A percentile compares a stretch with the other conserved stretches of the same genome.
Conservation (phyloP, 768 basidiomycete genomes). For the Botryobasidium botryosum region DNA sequence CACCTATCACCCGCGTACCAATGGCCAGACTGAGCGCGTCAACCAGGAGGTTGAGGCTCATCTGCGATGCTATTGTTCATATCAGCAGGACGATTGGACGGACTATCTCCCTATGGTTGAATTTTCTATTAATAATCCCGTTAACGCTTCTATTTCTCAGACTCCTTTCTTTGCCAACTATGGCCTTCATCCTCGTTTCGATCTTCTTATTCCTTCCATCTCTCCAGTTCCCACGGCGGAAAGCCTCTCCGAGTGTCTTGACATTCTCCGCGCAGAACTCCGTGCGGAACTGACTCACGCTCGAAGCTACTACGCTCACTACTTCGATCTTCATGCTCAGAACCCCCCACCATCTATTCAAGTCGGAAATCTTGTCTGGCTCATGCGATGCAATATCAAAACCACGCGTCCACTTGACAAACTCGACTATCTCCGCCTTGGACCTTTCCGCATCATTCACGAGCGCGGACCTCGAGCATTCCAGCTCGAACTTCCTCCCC, state of each 20-base stretch:
- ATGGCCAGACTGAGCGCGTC: constrained; percentile 20
- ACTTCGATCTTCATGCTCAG: background rate
- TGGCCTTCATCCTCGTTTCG: constrained; percentile 16
- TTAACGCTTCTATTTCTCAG: constrained; percentile 20
- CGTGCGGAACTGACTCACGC: constrained; percentile 1
- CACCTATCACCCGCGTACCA: constrained; percentile 13
- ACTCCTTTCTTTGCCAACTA: constrained; percentile 26
- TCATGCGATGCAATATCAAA: constrained; percentile 7
- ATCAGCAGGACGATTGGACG: constrained; percentile 30
- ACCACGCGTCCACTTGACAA: constrained; percentile 9
- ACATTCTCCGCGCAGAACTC: background rate
- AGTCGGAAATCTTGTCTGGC: constrained; percentile 7
- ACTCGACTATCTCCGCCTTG: constrained; percentile 4
- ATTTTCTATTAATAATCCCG: constrained; percentile 26
- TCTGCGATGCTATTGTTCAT: constrained; percentile 22
- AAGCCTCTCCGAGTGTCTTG: background rate
- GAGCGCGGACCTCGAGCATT: background rate
- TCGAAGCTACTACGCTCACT: background rate
- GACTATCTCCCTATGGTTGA: constrained; percentile 26
- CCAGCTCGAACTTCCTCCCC: constrained; percentile 1
- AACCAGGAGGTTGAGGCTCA: constrained; percentile 24
- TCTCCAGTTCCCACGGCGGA: constrained; percentile 1
- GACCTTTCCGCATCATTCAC: constrained; percentile 4
- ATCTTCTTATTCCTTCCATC: background rate
- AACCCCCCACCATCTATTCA: constrained; percentile 8